Evolutionary conservation across 495 filamentous ascomycete genomes (phyloP).

Genomic region (Hyaloscypha bicolor): DNA sequence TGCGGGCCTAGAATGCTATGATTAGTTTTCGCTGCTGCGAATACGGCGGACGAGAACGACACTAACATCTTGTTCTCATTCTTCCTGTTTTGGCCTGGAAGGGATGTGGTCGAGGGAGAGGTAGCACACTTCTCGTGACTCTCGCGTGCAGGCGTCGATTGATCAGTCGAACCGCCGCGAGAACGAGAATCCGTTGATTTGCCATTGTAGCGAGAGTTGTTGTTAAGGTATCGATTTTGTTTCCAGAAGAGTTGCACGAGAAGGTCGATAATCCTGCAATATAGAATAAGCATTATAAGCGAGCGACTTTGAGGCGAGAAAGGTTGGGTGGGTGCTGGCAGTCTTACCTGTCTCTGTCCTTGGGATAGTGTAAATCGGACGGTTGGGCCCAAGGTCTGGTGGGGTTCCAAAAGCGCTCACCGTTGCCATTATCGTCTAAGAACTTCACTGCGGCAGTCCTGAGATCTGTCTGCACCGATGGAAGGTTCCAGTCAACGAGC

Average conservation of each 20-base stretch:
- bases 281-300: neutral
- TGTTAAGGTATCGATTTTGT: slow-evolving; percentile 20
- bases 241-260: slow-evolving; percentile 25
- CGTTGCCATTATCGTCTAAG: slow-evolving; percentile 14
- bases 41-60: no score
- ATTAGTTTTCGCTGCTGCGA: no score
- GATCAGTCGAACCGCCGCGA: neutral
- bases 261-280: slow-evolving; percentile 15
- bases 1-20: no score
- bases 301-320: neutral
- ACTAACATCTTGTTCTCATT: no score
- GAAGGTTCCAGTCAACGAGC: slow-evolving; percentile 17
- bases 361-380: slow-evolving; percentile 15
- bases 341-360: slow-evolving; percentile 15
- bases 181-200: neutral
- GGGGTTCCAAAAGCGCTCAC: slow-evolving; percentile 19
- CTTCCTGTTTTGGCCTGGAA: neutral
- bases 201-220: slow-evolving; percentile 14
- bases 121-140: slow-evolving; percentile 1
- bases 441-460: slow-evolving; percentile 13
- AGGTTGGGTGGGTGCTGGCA: neutral
- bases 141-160: neutral
- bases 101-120: neutral
- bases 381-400: slow-evolving; percentile 15
- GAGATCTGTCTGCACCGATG: slow-evolving; percentile 13